Conservation (phyloP, 768 basidiomycete genomes). For the Glaciozyma martinii region DNA sequence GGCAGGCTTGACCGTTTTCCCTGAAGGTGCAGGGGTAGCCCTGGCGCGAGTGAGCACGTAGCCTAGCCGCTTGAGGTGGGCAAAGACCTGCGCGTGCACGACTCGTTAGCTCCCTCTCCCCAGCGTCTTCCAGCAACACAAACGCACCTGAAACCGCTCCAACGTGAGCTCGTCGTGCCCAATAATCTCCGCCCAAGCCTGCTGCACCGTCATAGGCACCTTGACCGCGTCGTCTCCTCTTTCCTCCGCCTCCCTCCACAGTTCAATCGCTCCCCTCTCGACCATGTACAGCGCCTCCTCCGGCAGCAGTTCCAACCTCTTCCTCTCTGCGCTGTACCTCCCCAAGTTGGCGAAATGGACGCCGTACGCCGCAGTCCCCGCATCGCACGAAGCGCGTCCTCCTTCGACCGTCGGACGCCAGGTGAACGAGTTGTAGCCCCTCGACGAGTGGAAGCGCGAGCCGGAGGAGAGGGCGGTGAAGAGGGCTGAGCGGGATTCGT, state of each 20-base stretch:
- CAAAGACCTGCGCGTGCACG: constrained; percentile 58
- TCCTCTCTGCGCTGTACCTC: constrained; percentile 47
- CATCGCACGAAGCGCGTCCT: constrained; percentile 22
- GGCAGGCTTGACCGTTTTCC: neutral
- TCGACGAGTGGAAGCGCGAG: constrained; percentile 28
- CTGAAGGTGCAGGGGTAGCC: neutral
- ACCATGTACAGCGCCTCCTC: constrained; percentile 92
- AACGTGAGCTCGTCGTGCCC: constrained; percentile 65
- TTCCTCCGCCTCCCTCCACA: constrained; percentile 52
- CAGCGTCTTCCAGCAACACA: neutral
- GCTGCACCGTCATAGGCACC: constrained; percentile 77
- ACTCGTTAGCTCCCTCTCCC: neutral
- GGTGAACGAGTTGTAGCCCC: constrained; percentile 60
- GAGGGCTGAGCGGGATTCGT: constrained; percentile 74
- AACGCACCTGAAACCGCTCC: constrained; percentile 75
- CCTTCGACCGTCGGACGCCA: constrained; percentile 54
- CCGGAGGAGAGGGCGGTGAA: constrained; percentile 56
- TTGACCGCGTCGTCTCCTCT: constrained; percentile 3
- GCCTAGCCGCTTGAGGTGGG: constrained; percentile 83
- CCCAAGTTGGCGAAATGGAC: constrained; percentile 75
- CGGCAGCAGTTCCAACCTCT: constrained; percentile 74
- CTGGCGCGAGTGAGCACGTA: constrained; percentile 72
- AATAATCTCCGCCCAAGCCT: constrained; percentile 78
- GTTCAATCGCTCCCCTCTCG: constrained; percentile 78
- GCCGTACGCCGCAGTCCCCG: constrained; percentile 49